A percentile compares a stretch with the other conserved stretches of the same genome.
Evolutionary conservation across 495 filamentous ascomycete genomes (phyloP).

Genomic region (Bombardia bombarda): DNA sequence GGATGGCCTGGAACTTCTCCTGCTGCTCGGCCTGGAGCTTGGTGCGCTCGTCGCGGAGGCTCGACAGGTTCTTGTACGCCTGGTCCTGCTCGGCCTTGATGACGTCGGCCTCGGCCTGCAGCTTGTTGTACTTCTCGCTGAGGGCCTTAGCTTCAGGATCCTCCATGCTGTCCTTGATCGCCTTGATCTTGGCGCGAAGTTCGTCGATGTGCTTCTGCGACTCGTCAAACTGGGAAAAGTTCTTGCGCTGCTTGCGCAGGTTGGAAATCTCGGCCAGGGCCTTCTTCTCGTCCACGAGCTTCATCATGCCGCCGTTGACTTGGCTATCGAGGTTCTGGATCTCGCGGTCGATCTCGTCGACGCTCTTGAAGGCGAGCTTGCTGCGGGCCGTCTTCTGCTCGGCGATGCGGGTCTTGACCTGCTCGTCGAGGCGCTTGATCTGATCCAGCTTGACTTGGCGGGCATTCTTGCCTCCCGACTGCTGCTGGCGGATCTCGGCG

Average conservation of each 20-base stretch:
- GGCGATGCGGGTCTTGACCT: conserved; percentile 68
- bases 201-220: conserved; percentile 77
- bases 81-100: conserved; percentile 88
- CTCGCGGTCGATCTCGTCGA: conserved; percentile 77
- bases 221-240: conserved; percentile 74
- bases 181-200: conserved; percentile 74
- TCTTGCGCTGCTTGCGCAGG: conserved; percentile 83
- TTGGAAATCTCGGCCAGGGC: conserved; percentile 71
- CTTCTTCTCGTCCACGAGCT: conserved; percentile 95
- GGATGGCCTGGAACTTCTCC: conserved; percentile 70
- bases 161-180: conserved; percentile 75
- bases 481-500: conserved; percentile 66
- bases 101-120: conserved; percentile 75
- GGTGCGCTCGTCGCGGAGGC: conserved; percentile 81
- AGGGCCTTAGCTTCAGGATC: conserved; percentile 88
- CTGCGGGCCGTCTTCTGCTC: conserved; percentile 77
- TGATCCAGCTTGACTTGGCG: conserved; percentile 70
- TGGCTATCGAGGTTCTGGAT: conserved; percentile 73
- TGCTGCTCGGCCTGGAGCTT: conserved; percentile 76
- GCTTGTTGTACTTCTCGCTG: conserved; percentile 70
- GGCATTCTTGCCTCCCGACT: conserved; percentile 72
- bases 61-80: conserved; percentile 74
- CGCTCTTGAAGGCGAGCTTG: conserved; percentile 72
- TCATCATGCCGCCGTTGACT: conserved; percentile 81
- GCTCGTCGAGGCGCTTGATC: conserved; percentile 76